Conservation (phyloP, 2,329 filamentous ascomycete genomes). For the Aureobasidium namibiae region DNA sequence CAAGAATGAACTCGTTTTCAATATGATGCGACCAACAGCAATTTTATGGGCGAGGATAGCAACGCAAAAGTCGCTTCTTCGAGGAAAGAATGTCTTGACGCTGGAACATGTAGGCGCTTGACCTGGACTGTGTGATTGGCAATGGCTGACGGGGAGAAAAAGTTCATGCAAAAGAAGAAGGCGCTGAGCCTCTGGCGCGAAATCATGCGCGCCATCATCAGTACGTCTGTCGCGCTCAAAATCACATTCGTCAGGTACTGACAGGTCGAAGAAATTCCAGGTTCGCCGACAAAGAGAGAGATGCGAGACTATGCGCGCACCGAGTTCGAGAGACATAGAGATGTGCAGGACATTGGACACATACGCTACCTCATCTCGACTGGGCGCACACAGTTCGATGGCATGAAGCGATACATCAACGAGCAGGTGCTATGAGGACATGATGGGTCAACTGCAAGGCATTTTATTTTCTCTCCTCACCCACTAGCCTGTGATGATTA, state of each 20-base stretch:
- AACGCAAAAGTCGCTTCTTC: constrained; percentile 20
- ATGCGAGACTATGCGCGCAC: constrained; percentile 40
- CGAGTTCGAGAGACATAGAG: constrained; percentile 40
- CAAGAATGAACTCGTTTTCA: background rate
- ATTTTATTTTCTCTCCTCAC: background rate
- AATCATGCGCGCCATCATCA: constrained; percentile 36
- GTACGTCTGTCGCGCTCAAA: constrained; percentile 16
- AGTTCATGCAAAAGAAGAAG: constrained; percentile 43
- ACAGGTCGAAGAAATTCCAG: constrained; percentile 25
- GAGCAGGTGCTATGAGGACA: constrained; percentile 21
- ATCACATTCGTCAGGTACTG: background rate
- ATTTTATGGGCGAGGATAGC: constrained; percentile 24
- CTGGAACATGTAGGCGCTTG: constrained; percentile 27
- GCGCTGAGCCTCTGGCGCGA: constrained; percentile 40
- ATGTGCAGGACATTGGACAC: constrained; percentile 39
- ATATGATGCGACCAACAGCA: constrained; percentile 7
- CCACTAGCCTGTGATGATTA: background rate
- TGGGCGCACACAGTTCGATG: constrained; percentile 44
- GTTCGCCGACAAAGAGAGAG: constrained; percentile 31
- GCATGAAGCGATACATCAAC: constrained; percentile 37
- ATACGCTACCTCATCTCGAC: constrained; percentile 42
- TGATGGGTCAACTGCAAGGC: background rate
- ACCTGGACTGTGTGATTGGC: background rate
- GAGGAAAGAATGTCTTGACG: constrained; percentile 24
- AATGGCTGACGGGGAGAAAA: constrained; percentile 3